Evolutionary conservation across 2,329 filamentous ascomycete genomes (phyloP), one percentile per base, ranked within the genome.

Genomic region (Blastomyces silverae): DNA sequence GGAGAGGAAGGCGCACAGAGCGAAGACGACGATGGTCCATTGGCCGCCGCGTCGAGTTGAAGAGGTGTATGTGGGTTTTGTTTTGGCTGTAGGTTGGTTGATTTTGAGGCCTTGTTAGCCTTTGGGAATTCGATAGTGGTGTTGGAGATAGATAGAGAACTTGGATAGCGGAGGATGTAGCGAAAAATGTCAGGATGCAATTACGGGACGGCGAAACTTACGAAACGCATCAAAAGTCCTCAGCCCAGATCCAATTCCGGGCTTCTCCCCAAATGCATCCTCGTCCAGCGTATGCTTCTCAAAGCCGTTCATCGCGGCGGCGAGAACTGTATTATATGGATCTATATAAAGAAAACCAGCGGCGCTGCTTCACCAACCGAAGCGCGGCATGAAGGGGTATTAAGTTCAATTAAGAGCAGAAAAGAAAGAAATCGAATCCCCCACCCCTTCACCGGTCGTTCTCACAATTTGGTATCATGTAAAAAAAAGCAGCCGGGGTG

Each of bases 191-290:
- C 44, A n/a, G 64, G 28, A 31, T 22, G 25, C 37, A 39, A 58
- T 44, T 25, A 48, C 62, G 56, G n/a, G 17, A 53, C 20, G 56
- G 44, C n/a, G 56, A 48, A 42, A 83, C 90, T 75, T 85, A 96
- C 92, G 93, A 77, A 99, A 99, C 69, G 92, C 93, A 81, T 99
- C 94, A 78, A 99, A 99, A 66, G 93, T 92, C 77, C 88, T 88
- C 73, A 96, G 72, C 39, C 76, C 79, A 65, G 83, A 77, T 63
- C 76, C 78, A 65, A 83, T 72, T 64, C 85, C 83, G 65, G 82
- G 82, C 74, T 88, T 88, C 71, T 90, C 87, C 73, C 85, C 89
- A 79, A 96, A 96, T 68, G 85, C 81, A 76, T 89, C 89, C 72
- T 96, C 92, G 73, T 92, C 84, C 71, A 92, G 84, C 70, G 82